phyloP scores from a whole-genome alignment of 164 flowering plant species.

The Annona cherimola region DNA sequence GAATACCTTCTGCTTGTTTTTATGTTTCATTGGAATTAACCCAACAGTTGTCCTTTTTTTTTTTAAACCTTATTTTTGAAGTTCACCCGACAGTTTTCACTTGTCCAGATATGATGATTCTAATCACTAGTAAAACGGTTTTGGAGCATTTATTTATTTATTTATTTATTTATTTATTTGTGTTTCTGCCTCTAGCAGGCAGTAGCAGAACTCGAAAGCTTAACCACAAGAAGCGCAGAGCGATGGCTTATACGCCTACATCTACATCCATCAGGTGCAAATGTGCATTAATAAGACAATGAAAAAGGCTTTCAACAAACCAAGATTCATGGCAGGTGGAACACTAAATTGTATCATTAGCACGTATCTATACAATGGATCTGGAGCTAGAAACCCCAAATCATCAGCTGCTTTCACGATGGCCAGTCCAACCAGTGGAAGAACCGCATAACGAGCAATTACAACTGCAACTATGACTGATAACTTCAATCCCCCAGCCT shows the following conservation, averaged over 20 bases:
- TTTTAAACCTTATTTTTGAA: neutral
- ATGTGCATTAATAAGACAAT: no score
- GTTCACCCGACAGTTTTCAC: neutral
- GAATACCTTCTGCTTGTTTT: neutral
- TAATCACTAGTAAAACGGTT: neutral
- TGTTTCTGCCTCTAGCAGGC: no score
- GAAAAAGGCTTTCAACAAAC: conserved; percentile 23
- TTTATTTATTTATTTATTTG: no score
- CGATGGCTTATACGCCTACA: neutral
- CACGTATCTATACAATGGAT: conserved; percentile 63
- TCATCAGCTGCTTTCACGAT: conserved; percentile 47
- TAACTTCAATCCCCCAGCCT: conserved; percentile 33
- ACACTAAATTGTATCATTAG: conserved; percentile 69
- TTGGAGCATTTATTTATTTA: neutral
- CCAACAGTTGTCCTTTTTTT: no score
- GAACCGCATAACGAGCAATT: conserved; percentile 44
- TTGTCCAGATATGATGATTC: neutral
- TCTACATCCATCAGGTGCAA: neutral
- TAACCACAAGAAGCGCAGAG: neutral
- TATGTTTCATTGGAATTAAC: no score
- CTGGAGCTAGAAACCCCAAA: conserved; percentile 60
- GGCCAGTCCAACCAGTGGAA: conserved; percentile 54
- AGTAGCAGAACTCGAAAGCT: no score
- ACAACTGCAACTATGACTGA: conserved; percentile 40
- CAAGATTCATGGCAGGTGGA: conserved; percentile 88